These are phyloP conservation scores for Cladochytrium replicatum DNA, from an alignment of 192 early-diverging fungal genomes.

Conservation along the genomic window DNA sequence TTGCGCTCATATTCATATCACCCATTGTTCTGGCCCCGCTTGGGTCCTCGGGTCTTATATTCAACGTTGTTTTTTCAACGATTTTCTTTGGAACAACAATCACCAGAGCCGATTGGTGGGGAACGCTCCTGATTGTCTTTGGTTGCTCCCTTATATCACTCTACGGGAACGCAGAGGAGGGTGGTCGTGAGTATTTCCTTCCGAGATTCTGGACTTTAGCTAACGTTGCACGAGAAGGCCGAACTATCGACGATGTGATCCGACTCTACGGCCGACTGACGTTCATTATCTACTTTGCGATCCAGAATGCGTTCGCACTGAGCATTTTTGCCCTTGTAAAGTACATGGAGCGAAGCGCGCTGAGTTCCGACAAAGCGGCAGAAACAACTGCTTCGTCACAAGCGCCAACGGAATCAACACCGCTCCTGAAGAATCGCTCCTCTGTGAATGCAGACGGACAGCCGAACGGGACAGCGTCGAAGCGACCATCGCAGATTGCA, in stretches of 20 bases:
- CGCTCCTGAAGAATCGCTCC: too few relatives aligned
- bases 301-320: constrained; percentile 12
- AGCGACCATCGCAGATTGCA: too few relatives aligned
- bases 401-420: too few relatives aligned
- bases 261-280: constrained; percentile 16
- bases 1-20: constrained; percentile 32
- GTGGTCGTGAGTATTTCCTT: too few relatives aligned
- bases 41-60: constrained; percentile 32
- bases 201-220: neutral
- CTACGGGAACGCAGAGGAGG: too few relatives aligned
- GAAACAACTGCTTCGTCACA: too few relatives aligned
- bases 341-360: constrained; percentile 18
- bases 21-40: constrained; percentile 40
- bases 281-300: constrained; percentile 26
- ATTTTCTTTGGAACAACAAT: constrained; percentile 32
- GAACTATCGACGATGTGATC: constrained; percentile 29
- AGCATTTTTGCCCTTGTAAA: constrained; percentile 14
- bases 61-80: constrained; percentile 38
- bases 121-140: constrained; percentile 31
- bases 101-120: constrained; percentile 24
- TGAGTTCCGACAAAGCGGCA: too few relatives aligned
- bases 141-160: too few relatives aligned
- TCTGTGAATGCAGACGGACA: too few relatives aligned
- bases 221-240: constrained; percentile 3
- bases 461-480: too few relatives aligned